Evolutionary conservation across 2,329 filamentous ascomycete genomes (phyloP).

Genomic region (Chaetomium sp.): DNA sequence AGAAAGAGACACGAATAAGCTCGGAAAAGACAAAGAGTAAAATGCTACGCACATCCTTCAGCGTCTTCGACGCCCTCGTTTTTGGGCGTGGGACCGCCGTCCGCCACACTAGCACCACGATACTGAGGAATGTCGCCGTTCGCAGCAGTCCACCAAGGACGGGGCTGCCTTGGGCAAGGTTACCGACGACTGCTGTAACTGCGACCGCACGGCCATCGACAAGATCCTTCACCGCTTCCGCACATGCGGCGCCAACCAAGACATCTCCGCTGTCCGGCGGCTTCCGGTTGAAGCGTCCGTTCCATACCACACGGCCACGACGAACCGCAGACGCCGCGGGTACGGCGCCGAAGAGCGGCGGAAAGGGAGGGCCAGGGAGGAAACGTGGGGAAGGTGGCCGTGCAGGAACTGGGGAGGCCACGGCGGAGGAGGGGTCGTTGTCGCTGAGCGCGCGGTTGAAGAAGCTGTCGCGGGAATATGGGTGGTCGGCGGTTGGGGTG

Average conservation of each 20-base stretch:
- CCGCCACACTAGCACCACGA: too few relatives aligned
- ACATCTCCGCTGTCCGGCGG: too few relatives aligned
- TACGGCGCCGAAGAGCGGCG: not conserved
- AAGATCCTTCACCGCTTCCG: too few relatives aligned
- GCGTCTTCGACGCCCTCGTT: constrained; percentile 17
- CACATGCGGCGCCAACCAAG: too few relatives aligned
- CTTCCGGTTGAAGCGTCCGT: constrained; percentile 21
- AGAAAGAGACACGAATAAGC: too few relatives aligned
- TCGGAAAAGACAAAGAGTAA: not conserved
- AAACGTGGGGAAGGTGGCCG: too few relatives aligned
- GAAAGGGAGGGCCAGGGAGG: not conserved
- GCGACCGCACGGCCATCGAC: too few relatives aligned
- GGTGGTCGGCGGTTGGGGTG: constrained; percentile 88
- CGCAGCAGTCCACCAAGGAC: too few relatives aligned
- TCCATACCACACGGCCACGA: constrained; percentile 26
- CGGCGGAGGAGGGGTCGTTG: constrained; percentile 28
- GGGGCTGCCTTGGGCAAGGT: too few relatives aligned
- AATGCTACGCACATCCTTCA: constrained; percentile 20
- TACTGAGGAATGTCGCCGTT: too few relatives aligned
- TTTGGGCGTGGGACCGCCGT: not conserved
- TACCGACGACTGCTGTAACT: too few relatives aligned
- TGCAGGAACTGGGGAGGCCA: too few relatives aligned
- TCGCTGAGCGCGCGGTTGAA: constrained; percentile 67
- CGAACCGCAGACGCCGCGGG: constrained; percentile 11
- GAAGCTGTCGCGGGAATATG: constrained; percentile 85